Evolutionary conservation across 768 basidiomycete species (phyloP).

Genomic region (Suillus occidentalis): DNA sequence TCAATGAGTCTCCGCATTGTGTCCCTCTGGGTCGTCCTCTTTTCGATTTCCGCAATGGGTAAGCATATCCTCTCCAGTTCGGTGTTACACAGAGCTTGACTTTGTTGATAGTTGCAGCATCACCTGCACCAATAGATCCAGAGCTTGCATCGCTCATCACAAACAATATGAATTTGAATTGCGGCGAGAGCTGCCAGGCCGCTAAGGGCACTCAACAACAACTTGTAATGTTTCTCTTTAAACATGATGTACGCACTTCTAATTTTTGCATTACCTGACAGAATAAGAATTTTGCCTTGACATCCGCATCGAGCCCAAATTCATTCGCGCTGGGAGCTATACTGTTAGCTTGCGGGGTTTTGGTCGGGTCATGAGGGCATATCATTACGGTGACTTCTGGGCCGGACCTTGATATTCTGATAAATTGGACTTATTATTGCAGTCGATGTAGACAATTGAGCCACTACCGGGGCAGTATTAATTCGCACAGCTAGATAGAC

Average conservation of each 20-base stretch:
- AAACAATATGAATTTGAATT: constrained; percentile 27
- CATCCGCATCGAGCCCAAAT: constrained; percentile 18
- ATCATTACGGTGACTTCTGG: neutral
- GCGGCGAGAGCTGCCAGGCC: constrained; percentile 22
- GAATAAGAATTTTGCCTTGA: constrained; percentile 22
- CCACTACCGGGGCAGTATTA: neutral
- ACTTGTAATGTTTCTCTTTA: constrained; percentile 15
- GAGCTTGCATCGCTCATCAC: constrained; percentile 15
- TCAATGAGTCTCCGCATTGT: constrained; percentile 17
- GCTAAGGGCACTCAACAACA: constrained; percentile 20
- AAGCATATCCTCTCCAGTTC: neutral
- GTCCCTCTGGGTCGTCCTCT: constrained; percentile 22
- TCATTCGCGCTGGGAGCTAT: constrained; percentile 21
- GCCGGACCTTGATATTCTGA: neutral
- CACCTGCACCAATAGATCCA: constrained; percentile 28
- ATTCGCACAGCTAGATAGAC: neutral
- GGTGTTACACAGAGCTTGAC: neutral
- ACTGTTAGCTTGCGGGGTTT: constrained; percentile 21
- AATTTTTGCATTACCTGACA: constrained; percentile 5
- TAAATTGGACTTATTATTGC: neutral
- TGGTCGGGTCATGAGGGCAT: constrained; percentile 15
- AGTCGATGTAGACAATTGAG: neutral
- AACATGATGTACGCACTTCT: neutral
- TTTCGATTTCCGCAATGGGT: constrained; percentile 24
- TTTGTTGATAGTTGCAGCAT: constrained; percentile 18